phyloP scores from a whole-genome alignment of 148 eudicot genomes.

The Chenopodium quinoa region DNA sequence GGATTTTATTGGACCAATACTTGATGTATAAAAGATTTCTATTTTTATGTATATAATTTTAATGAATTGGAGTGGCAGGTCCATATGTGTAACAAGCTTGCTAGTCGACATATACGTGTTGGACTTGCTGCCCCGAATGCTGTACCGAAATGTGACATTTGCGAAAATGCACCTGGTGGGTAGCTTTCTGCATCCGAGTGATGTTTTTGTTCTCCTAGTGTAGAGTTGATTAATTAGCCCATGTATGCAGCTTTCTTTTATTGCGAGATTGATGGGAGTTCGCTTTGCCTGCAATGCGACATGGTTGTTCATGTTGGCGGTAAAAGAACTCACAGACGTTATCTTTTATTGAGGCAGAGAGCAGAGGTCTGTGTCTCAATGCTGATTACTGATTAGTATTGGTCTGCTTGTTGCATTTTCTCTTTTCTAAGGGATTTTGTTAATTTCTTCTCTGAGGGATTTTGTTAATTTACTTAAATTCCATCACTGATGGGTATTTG shows the following conservation, averaged over 20 bases:
- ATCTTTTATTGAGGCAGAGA: conserved; percentile 78
- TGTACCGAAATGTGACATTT: conserved; percentile 83
- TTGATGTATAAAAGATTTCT: not conserved
- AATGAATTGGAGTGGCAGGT: conserved; percentile 46
- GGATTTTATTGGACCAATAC: not conserved
- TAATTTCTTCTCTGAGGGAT: conserved; percentile 2
- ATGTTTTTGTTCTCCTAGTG: conserved; percentile 10
- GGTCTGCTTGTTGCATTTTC: conserved; percentile 3
- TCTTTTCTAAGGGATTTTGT: not conserved
- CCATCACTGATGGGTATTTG: conserved; percentile 10
- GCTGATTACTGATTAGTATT: conserved; percentile 16
- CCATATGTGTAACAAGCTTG: conserved; percentile 93
- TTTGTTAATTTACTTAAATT: not conserved
- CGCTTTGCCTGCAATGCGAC: conserved; percentile 97
- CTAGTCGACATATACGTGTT: conserved; percentile 85
- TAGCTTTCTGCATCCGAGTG: not conserved
- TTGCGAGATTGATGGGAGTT: conserved; percentile 92
- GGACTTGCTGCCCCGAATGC: conserved; percentile 88
- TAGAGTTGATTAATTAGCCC: conserved; percentile 19
- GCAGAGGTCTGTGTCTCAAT: conserved; percentile 66
- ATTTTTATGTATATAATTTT: not conserved
- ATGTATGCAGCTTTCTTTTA: conserved; percentile 75
- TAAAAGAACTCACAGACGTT: conserved; percentile 83
- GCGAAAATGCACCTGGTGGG: conserved; percentile 94
- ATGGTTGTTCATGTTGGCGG: conserved; percentile 94